Percentiles rank a stretch among this genome's conserved stretches.
Evolutionary conservation across 768 basidiomycete species (phyloP).

Genomic region (Russula abietina): DNA sequence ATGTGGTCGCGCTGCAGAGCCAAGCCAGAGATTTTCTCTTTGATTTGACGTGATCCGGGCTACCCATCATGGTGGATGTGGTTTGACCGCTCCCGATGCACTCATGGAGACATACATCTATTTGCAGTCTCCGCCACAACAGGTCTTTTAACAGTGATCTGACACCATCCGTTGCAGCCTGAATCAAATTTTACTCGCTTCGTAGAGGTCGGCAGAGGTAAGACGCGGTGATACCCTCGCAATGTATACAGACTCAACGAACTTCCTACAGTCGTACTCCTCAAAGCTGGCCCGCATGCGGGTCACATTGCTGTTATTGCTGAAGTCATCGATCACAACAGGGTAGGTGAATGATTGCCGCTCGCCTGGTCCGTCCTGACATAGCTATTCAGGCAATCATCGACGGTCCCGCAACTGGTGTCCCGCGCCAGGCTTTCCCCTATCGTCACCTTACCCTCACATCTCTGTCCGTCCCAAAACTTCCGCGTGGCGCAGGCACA

Average conservation of each 20-base stretch:
- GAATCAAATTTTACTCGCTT: constrained; percentile 90
- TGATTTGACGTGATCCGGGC: neutral
- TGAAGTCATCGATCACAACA: constrained; percentile 99
- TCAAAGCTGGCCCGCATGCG: constrained; percentile 77
- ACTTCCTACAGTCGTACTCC: constrained; percentile 70
- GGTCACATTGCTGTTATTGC: constrained; percentile 93
- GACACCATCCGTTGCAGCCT: neutral
- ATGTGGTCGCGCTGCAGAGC: neutral
- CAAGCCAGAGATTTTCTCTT: neutral
- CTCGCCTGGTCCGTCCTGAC: neutral
- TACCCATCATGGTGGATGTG: constrained; percentile 9
- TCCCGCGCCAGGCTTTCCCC: constrained; percentile 87
- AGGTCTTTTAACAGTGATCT: neutral
- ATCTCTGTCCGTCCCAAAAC: constrained; percentile 68
- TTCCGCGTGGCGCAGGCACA: constrained; percentile 83
- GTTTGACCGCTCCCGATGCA: neutral
- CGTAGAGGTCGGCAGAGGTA: constrained; percentile 96
- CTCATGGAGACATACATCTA: neutral
- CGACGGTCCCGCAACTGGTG: constrained; percentile 87
- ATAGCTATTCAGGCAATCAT: constrained; percentile 68
- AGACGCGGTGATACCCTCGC: constrained; percentile 23
- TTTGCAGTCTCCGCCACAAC: neutral
- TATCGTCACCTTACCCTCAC: constrained; percentile 93
- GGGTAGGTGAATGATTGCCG: constrained; percentile 47
- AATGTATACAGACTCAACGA: neutral